phyloP scores from a whole-genome alignment of 2,329 filamentous ascomycete genomes.

The Thielaviopsis musarum region DNA sequence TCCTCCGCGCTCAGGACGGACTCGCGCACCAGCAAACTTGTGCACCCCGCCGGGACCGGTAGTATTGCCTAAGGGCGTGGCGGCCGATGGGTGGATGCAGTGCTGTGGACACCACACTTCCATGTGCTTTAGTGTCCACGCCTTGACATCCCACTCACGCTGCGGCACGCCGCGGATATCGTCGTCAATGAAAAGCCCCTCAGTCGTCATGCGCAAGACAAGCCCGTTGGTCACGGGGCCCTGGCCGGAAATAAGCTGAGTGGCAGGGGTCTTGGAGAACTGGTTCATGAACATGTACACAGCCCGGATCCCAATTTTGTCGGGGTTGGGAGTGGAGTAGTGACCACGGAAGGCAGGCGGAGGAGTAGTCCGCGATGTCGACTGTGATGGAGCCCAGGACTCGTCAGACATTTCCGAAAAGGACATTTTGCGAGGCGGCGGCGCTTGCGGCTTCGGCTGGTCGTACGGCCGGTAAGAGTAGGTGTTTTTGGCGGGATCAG shows the following conservation, averaged over 20 bases:
- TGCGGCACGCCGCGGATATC: slow-evolving; percentile 83
- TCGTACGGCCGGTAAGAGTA: slow-evolving; percentile 70
- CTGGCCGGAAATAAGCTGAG: slow-evolving; percentile 71
- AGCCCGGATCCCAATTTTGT: slow-evolving; percentile 89
- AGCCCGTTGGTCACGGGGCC: slow-evolving; percentile 81
- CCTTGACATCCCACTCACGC: slow-evolving; percentile 96
- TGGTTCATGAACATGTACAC: slow-evolving; percentile 88
- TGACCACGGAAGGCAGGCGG: slow-evolving; percentile 61
- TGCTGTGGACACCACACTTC: slow-evolving; percentile 71
- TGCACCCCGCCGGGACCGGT: slow-evolving; percentile 28
- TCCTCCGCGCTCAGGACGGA: slow-evolving; percentile 31
- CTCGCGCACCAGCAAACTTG: slow-evolving; percentile 29
- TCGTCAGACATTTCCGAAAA: slow-evolving; percentile 58
- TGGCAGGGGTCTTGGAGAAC: slow-evolving; percentile 76
- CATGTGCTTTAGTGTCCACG: slow-evolving; percentile 86
- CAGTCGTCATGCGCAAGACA: slow-evolving; percentile 79
- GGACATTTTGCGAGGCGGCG: slow-evolving; percentile 39
- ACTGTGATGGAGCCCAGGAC: slow-evolving; percentile 72
- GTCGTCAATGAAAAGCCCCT: slow-evolving; percentile 93
- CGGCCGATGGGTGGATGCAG: slow-evolving; percentile 31
- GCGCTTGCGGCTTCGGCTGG: slow-evolving; percentile 38
- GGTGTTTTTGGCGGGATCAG: slow-evolving; percentile 41
- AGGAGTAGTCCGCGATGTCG: slow-evolving; percentile 68
- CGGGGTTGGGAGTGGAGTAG: slow-evolving; percentile 76
- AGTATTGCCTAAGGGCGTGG: slow-evolving; percentile 23